Base-by-base conservation (phyloP, 2,329 filamentous ascomycete species). In the Didymella pinodella region DNA sequence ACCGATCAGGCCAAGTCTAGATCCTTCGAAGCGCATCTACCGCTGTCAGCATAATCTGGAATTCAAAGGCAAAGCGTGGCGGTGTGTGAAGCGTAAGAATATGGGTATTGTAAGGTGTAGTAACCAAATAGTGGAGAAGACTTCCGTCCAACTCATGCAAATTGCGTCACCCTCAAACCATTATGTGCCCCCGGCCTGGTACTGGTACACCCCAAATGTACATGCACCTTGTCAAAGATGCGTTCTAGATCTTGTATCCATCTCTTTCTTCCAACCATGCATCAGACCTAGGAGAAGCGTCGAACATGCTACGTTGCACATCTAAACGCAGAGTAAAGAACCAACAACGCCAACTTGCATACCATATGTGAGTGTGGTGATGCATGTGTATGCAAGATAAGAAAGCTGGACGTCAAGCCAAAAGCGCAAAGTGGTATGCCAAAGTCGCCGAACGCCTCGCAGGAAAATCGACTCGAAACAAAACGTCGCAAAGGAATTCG, bases 401-500 rank as follows among this genome's bases (percentile, higher is more conserved):
- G 58, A 64, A 52, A 52, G 28, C 40, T 53, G 38, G 53, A 36
- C 47, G 49, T 53, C 57, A 55, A 53, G 52, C 45, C 49, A 57
- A 52, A 61, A 62, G 53, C 46, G 47, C 62, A 59, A 64, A 62
- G 59, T 66, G 59, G 65, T 65, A 62, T 63, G 53, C 62, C 65
- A 52, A 50, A 60, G 60, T 66, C 65, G 61, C 68, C 64, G 44
- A 69, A 74, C 71, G 66, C 71, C 69, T 54, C 59, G 67, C 68
- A 68, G 53, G 55, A 67, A 69, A 67, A 67, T 66, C 50, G 61
- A 63, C 52, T 54, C 50, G 54, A 61, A 63, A 61, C 61, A 61
- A 61, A 49, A 59, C 50, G 64, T 59, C 57, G 56, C 62, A 71
- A 73, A 54, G 66, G 62, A 70, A 73, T 65, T 74, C 70, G 70